Evolutionary conservation across 2,329 filamentous ascomycete species (phyloP).

Genomic region (Claviceps monticola): DNA sequence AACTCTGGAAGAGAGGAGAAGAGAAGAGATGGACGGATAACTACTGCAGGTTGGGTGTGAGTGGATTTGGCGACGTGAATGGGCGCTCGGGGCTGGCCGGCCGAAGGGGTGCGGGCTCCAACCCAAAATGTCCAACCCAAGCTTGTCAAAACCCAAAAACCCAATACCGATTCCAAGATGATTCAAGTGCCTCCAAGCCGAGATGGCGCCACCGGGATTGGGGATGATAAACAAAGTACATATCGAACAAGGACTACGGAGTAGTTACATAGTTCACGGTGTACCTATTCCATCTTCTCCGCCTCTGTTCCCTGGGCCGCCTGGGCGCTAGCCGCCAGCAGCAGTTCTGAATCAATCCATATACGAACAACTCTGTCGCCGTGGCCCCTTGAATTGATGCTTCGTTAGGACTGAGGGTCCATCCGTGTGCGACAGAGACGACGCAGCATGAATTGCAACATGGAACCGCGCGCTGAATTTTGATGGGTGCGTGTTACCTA

Average conservation of each 20-base stretch:
- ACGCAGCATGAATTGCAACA: not conserved
- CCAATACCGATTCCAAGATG: not conserved
- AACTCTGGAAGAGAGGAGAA: not conserved
- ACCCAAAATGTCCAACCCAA: too few relatives aligned
- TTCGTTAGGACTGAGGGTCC: not conserved
- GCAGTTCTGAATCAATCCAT: not conserved
- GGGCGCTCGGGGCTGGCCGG: not conserved
- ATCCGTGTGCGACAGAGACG: not conserved
- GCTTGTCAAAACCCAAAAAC: not conserved
- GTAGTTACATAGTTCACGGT: not conserved
- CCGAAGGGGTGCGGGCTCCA: not conserved
- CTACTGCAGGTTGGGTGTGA: not conserved
- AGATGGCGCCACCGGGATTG: not conserved
- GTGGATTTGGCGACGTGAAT: not conserved
- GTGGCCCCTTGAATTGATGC: not conserved
- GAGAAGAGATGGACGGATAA: not conserved
- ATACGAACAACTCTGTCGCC: too few relatives aligned
- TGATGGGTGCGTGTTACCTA: not conserved
- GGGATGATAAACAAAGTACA: not conserved
- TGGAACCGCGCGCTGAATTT: not conserved
- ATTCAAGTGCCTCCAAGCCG: not conserved
- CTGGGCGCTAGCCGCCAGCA: not conserved
- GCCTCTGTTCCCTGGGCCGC: not conserved
- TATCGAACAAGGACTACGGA: conserved; percentile 1
- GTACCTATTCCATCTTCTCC: too few relatives aligned